Percentiles rank a stretch among this genome's conserved stretches.
phyloP scores from a whole-genome alignment of 2,329 filamentous ascomycete species.

The Xylaria sp. region DNA sequence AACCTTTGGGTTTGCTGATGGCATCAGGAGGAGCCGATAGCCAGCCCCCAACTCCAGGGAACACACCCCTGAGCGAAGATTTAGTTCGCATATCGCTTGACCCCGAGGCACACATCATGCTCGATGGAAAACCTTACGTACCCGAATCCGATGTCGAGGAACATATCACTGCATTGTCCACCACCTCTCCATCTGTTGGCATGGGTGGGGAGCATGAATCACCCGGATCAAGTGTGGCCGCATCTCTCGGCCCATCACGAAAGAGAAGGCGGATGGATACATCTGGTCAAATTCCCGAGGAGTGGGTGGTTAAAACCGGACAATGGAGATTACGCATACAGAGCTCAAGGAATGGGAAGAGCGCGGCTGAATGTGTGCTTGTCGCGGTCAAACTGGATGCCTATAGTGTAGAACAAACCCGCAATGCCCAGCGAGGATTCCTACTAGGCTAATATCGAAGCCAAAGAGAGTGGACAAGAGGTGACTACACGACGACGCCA shows the following conservation, averaged over 20 bases:
- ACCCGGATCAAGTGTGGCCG: conserved; percentile 45
- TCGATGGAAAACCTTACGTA: conserved; percentile 66
- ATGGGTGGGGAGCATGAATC: conserved; percentile 50
- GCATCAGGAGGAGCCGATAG: conserved; percentile 69
- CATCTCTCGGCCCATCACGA: conserved; percentile 54
- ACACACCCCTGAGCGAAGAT: conserved; percentile 76
- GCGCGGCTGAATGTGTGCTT: conserved; percentile 75
- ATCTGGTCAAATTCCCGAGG: conserved; percentile 49
- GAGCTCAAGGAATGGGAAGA: conserved; percentile 59
- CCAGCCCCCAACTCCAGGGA: conserved; percentile 73
- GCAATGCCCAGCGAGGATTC: conserved; percentile 75
- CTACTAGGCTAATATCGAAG: conserved; percentile 53
- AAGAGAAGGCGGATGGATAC: conserved; percentile 59
- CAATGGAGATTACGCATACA: conserved; percentile 80
- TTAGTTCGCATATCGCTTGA: conserved; percentile 74
- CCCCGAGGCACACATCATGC: conserved; percentile 65
- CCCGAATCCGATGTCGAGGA: conserved; percentile 48
- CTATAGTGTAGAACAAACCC: conserved; percentile 70
- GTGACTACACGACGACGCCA: neutral
- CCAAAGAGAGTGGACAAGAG: neutral
- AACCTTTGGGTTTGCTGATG: conserved; percentile 75
- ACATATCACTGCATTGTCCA: conserved; percentile 46
- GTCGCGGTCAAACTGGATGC: conserved; percentile 82
- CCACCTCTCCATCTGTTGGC: conserved; percentile 50
- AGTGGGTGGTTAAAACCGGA: conserved; percentile 74